phyloP scores from a whole-genome alignment of 768 basidiomycete genomes.

The Mycena galopus region DNA sequence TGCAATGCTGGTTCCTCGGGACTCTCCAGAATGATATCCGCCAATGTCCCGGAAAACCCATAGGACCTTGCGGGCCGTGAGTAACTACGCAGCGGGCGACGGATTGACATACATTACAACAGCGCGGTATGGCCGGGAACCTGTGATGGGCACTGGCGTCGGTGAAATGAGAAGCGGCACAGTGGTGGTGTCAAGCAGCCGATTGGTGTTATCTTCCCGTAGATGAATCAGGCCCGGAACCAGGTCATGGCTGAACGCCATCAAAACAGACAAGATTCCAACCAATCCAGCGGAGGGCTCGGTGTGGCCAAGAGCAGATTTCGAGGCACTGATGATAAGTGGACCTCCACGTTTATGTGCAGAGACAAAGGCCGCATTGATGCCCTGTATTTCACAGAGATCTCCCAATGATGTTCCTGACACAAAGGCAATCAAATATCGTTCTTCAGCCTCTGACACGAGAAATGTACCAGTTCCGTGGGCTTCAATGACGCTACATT shows the following conservation, averaged over 20 bases:
- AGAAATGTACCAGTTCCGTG: constrained; percentile 27
- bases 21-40: constrained; percentile 23
- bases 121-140: constrained; percentile 1
- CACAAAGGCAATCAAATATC: not conserved
- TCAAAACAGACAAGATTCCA: constrained; percentile 23
- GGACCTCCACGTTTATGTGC: not conserved
- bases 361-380: constrained; percentile 28
- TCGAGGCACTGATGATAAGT: constrained; percentile 28
- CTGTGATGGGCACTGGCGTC: not conserved
- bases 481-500: constrained; percentile 22
- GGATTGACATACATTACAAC: constrained; percentile 22
- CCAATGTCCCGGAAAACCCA: constrained; percentile 32
- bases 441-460: not conserved
- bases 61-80: constrained; percentile 22
- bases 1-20: not conserved
- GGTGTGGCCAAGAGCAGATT: constrained; percentile 29
- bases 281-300: constrained; percentile 32
- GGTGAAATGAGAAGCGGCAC: constrained; percentile 26
- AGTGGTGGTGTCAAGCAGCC: not conserved
- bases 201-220: constrained; percentile 18
- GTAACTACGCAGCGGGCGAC: not conserved
- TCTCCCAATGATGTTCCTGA: constrained; percentile 32
- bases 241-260: constrained; percentile 14
- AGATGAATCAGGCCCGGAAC: constrained; percentile 32
- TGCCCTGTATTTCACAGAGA: constrained; percentile 35